phyloP scores from a whole-genome alignment of 306 rosid genomes.

The Medicago ruthenica region DNA sequence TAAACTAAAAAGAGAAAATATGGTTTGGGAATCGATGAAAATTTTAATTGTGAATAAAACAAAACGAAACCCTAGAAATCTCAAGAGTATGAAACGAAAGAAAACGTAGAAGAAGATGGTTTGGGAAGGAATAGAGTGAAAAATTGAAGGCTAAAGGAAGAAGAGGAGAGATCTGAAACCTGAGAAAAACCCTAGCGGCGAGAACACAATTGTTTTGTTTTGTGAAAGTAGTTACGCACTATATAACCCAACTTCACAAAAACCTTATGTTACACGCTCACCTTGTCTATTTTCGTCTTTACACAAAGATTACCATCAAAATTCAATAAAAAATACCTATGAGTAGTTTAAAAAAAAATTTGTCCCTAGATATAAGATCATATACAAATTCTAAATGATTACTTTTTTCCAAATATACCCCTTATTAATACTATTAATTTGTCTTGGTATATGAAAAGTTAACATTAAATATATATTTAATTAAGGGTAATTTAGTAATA shows the following conservation, averaged over 20 bases:
- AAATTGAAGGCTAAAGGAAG: background rate
- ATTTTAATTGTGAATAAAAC: background rate
- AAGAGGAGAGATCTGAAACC: constrained; percentile 3
- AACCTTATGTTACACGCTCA: background rate
- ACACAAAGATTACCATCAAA: background rate
- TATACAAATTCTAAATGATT: too few species aligned
- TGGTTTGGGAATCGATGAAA: background rate
- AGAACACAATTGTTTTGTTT: background rate
- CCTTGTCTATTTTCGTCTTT: background rate
- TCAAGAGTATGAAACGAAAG: background rate
- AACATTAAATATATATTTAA: too few species aligned
- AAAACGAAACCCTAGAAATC: background rate
- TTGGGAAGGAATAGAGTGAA: background rate
- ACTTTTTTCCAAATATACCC: too few species aligned
- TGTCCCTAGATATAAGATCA: too few species aligned
- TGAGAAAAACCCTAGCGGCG: constrained; percentile 15
- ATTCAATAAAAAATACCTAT: too few species aligned
- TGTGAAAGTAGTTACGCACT: too few species aligned
- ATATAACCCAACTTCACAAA: too few species aligned
- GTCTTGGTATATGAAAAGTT: too few species aligned
- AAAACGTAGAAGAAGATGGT: background rate
- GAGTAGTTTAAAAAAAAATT: too few species aligned
- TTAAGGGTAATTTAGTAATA: too few species aligned
- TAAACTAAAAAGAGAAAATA: background rate
- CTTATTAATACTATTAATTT: too few species aligned